Evolutionary conservation across 768 basidiomycete species (phyloP).

Genomic region (Guyanaporus albipodus): DNA sequence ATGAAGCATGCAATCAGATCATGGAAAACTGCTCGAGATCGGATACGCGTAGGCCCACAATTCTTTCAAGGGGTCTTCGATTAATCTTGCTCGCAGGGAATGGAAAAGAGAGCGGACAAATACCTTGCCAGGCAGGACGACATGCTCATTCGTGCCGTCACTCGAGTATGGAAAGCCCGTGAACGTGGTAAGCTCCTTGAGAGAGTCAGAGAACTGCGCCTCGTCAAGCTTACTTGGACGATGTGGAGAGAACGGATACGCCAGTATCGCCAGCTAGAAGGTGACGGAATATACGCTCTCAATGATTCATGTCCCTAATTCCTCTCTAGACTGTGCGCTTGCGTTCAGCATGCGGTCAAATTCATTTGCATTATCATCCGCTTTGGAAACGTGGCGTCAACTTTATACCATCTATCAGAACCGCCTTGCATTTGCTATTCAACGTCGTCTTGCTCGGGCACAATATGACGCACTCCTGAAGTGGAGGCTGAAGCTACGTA

Average conservation of each 20-base stretch:
- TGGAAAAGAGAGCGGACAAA: conserved; percentile 55
- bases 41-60: conserved; percentile 43
- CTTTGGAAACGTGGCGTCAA: conserved; percentile 46
- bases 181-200: conserved; percentile 59
- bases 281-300: conserved; percentile 31
- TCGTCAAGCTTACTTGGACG: conserved; percentile 44
- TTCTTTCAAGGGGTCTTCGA: neutral
- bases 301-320: conserved; percentile 8
- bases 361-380: conserved; percentile 34
- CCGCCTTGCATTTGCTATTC: conserved; percentile 44
- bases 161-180: conserved; percentile 64
- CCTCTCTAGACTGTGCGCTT: conserved; percentile 44
- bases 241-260: conserved; percentile 49
- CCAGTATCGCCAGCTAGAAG: conserved; percentile 40
- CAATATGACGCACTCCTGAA: conserved; percentile 45
- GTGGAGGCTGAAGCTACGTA: conserved; percentile 57
- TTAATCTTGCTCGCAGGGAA: conserved; percentile 38
- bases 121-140: conserved; percentile 54
- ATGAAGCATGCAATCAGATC: conserved; percentile 44
- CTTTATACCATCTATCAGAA: conserved; percentile 43
- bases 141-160: conserved; percentile 53
- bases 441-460: conserved; percentile 29
- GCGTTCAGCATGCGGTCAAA: conserved; percentile 45
- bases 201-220: conserved; percentile 43
- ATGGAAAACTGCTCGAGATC: conserved; percentile 54